phyloP scores from a whole-genome alignment of 2,329 filamentous ascomycete genomes.

The Pseudogymnoascus sp. region DNA sequence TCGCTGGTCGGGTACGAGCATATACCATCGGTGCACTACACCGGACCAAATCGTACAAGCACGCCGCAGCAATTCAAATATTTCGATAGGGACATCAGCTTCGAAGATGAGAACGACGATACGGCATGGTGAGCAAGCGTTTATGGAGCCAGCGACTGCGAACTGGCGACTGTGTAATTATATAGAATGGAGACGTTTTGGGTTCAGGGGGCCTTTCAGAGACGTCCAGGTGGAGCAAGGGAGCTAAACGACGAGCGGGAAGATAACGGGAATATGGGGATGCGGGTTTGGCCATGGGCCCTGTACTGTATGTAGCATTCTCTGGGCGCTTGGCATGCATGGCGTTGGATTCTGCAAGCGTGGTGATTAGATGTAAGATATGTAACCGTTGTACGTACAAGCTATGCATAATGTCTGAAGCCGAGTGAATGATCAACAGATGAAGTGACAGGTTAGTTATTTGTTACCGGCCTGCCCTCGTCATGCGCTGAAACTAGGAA shows the following conservation, averaged over 20 bases:
- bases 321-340: slow-evolving; percentile 2
- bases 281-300: slow-evolving; percentile 5
- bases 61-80: neutral
- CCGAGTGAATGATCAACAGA: neutral
- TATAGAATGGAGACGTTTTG: neutral
- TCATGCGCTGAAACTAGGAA: neutral
- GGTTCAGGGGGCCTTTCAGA: neutral
- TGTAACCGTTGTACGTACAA: slow-evolving; percentile 1
- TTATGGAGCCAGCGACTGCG: neutral
- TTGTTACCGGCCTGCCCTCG: neutral
- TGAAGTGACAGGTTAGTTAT: neutral
- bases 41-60: neutral
- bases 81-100: neutral
- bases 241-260: slow-evolving; percentile 5
- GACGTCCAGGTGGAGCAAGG: neutral
- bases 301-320: neutral
- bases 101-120: slow-evolving; percentile 2
- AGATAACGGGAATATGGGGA: slow-evolving; percentile 5
- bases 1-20: neutral
- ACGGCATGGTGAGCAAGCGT: neutral
- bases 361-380: slow-evolving; percentile 2
- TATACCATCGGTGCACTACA: neutral
- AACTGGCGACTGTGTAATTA: neutral
- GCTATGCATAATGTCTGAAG: slow-evolving; percentile 5
- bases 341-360: neutral